Base-by-base conservation (phyloP, 2,329 filamentous ascomycete species). In the Colletotrichum sp. region DNA sequence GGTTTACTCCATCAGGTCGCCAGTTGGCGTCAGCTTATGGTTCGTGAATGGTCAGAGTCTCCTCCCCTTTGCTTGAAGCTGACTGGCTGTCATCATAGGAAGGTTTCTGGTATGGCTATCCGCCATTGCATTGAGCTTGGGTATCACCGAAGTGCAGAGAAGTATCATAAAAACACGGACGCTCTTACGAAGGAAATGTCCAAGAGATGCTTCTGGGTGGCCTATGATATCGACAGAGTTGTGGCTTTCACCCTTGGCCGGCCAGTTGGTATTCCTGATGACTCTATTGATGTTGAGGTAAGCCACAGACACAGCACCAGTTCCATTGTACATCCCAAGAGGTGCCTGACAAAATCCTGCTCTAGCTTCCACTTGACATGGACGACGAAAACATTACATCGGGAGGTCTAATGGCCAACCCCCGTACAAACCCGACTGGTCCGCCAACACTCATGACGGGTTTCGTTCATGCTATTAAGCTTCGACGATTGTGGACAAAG, bases 41-140 rank as follows among this genome's bases (percentile, higher is more conserved):
- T 81, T 76, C 70, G 74, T 43, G 6, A 4, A 26, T 30, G 6
- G 16, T 16, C 9, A 12, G 2, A 14, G 3, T 8, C 18, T 14
- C 6, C 10, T 36, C 14, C 3, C 1, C 18, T 24, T n/a, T n/a
- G n/a, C 8, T 21, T 13, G 30, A n/a, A 32, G 28, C 30, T 61
- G 12, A 61, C 59, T 57, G 9, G 16, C 26, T 13, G 4, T 13
- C 1, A 13, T 3, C 5, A 16, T 16, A 73, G 80, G 83, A 84
- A 82, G 72, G 74, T 84, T 10, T 83, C 82, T 14, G 83, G 82
- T 5, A 79, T 83, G 78, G 82, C 82, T n/a, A 78, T 84, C 9
- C 79, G 83, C 4, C 82, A 83, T 57, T 83, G 81, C 60, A 79
- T 83, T n/a, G 82, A 83, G 68, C 81, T 84, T 32, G 83, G 82